phyloP scores from a whole-genome alignment of 805 yeast species.

The Kodamaea restingae region DNA sequence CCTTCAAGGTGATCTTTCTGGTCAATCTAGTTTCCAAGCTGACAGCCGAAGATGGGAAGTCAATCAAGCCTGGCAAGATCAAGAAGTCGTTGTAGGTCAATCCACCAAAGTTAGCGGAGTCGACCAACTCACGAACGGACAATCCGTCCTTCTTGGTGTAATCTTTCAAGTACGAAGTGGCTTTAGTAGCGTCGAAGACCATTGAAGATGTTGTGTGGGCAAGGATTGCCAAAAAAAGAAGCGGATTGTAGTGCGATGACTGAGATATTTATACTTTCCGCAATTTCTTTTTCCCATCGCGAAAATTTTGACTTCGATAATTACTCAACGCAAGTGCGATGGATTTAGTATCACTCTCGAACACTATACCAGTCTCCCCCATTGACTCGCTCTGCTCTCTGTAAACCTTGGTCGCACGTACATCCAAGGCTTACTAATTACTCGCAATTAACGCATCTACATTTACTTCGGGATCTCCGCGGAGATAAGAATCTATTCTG shows the following conservation, averaged over 20 bases:
- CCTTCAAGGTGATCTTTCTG: constrained; percentile 82
- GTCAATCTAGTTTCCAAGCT: constrained; percentile 82
- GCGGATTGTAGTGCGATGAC: constrained; percentile 7
- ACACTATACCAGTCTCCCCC: too few relatives aligned
- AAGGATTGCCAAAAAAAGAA: constrained; percentile 42
- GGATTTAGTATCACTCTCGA: too few relatives aligned
- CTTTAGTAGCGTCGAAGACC: constrained; percentile 48
- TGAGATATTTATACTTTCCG: constrained; percentile 5
- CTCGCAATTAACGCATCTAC: not conserved
- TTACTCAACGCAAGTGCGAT: not conserved
- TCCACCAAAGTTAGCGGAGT: constrained; percentile 88
- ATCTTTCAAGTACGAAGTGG: constrained; percentile 60
- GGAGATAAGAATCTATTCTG: constrained; percentile 2
- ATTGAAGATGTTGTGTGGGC: constrained; percentile 28
- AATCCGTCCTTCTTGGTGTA: constrained; percentile 82
- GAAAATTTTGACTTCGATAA: constrained; percentile 11
- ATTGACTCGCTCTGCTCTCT: too few relatives aligned
- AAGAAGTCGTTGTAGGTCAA: constrained; percentile 96
- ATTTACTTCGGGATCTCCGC: not conserved
- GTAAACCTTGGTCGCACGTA: too few relatives aligned
- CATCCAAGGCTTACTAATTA: too few relatives aligned
- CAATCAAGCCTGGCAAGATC: constrained; percentile 90
- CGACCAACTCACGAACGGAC: constrained; percentile 78
- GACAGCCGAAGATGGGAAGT: constrained; percentile 78
- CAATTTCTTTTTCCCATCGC: constrained; percentile 7